Evolutionary conservation across 441 rosid genomes (phyloP), one percentile per base, ranked within the genome.

Genomic region (Populus trichocarpa): DNA sequence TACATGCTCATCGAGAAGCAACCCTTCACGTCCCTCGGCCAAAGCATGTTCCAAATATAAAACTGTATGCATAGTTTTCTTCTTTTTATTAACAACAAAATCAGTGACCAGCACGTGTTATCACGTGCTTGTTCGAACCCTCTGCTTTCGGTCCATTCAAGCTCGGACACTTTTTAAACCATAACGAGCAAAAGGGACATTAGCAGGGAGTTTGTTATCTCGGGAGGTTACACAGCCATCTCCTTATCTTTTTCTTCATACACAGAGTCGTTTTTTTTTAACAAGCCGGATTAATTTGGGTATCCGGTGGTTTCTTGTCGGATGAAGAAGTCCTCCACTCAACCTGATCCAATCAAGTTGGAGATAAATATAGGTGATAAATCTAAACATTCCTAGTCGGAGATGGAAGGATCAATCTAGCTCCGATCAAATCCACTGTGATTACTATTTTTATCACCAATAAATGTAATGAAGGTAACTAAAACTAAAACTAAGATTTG

Each of bases 31-130:
- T 69, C 36, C 53, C 23, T 22, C 57, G 20, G 26, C 20, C 38
- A 20, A 46, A n/a, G 66, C 46, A 46, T 67, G 25, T 1, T 30
- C 8, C 46, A 9, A 13, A 10, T 8, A 18, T n/a, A 38, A 10
- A 30, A 4, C 18, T 46, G 57, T 14, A 5, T 14, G 20, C 20
- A 14, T 4, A 46, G 57, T 4, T 16, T 40, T 28, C 4, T 25
- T 46, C 30, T 20, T 18, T 76, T 25, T 64, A 2, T 5, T 64
- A 23, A 36, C n/a, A 28, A 30, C 36, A 28, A 36, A 57, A 69
- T 30, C 67, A 77, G 77, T 79, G 86, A 81, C 32, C 71, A 10
- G 73, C 88, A 85, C 75, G 85, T 83, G 86, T 10, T 53, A 22
- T 77, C 87, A 86, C 83, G 79, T 85, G 88, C 81, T 26, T 16